Evolutionary conservation across 192 early-diverging fungal genomes (phyloP), one percentile per base, ranked within the genome.

Genomic region (Linnemannia exigua): DNA sequence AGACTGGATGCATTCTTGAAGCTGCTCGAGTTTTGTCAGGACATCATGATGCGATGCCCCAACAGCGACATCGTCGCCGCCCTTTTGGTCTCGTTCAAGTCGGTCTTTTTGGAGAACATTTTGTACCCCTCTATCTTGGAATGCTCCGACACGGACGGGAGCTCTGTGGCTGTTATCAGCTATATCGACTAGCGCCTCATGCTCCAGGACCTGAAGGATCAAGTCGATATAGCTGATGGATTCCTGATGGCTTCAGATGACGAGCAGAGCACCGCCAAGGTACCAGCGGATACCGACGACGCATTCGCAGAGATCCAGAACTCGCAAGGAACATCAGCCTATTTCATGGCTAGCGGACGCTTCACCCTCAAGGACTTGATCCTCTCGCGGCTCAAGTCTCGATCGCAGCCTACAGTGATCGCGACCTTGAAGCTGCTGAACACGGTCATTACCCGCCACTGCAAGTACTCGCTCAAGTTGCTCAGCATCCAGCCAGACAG

Each of bases 61-160:
- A 95, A 92, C 75, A 73, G 71, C n/a, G 90, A 91, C 8, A 95
- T 96, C 37, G 89, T 88, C 3, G 72, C 84, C 11, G 86, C 83
- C 3, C 86, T 99, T 22, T 81, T 96, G 71, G 81, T 81, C 28
- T 94, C 93, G 50, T 89, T 99, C 85, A 91, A 94, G 70, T 84
- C 90, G 36, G 93, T 95, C 41, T 97, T 98, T 87, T 88, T 99
- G 54, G 95, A 95, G 71, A 94, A 95, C 52, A 97, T 97, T 72
- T 89, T 99, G 52, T 95, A 96, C 73, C 95, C 97, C 28, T 95
- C 95, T 48, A 90, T 98, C 68, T 84, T 94, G 50, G 95, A 95
- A 70, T 95, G 95, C 84, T 97, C 96, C 0, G 98, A 99, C 87
- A 95, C 94, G 31, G 97, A 99, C 84, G 97, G 96, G 8, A 96